These are phyloP conservation scores for Pichia inconspicua DNA, from an alignment of 1,139 yeast species.

Conservation along the genomic window DNA sequence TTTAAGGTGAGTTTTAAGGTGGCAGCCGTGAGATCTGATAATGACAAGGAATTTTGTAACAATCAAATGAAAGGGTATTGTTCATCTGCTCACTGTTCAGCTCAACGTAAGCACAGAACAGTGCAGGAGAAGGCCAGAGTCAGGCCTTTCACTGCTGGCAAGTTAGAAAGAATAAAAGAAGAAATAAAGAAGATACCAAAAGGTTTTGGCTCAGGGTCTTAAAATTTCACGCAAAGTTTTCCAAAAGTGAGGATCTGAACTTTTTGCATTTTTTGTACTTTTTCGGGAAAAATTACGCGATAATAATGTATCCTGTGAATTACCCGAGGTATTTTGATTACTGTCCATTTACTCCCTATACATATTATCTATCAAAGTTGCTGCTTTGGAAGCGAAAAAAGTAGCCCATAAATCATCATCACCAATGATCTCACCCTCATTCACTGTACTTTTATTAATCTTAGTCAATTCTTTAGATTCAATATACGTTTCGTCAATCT, in stretches of 20 bases:
- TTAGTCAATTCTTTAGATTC: constrained; percentile 36
- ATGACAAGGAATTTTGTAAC: too few species aligned
- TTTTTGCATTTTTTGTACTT: background rate
- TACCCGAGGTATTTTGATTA: background rate
- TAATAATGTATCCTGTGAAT: too few species aligned
- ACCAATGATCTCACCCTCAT: constrained; percentile 25
- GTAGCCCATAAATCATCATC: constrained; percentile 53
- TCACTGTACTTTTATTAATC: constrained; percentile 15
- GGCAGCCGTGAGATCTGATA: too few species aligned
- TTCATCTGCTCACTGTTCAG: too few species aligned
- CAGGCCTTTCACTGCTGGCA: too few species aligned
- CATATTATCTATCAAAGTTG: constrained; percentile 17
- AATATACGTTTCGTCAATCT: constrained; percentile 13
- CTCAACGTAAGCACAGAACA: too few species aligned
- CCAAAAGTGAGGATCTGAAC: background rate
- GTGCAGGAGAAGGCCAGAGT: too few species aligned
- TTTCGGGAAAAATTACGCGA: background rate
- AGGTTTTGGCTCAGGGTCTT: too few species aligned
- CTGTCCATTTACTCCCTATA: constrained; percentile 2
- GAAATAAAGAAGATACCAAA: too few species aligned
- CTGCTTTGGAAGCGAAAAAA: constrained; percentile 35
- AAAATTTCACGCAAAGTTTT: background rate
- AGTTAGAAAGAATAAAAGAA: too few species aligned
- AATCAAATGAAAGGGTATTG: too few species aligned
- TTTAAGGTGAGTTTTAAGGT: background rate